Evolutionary conservation across 257 asterid species (phyloP).

Genomic region (Jacaranda mimosifolia): DNA sequence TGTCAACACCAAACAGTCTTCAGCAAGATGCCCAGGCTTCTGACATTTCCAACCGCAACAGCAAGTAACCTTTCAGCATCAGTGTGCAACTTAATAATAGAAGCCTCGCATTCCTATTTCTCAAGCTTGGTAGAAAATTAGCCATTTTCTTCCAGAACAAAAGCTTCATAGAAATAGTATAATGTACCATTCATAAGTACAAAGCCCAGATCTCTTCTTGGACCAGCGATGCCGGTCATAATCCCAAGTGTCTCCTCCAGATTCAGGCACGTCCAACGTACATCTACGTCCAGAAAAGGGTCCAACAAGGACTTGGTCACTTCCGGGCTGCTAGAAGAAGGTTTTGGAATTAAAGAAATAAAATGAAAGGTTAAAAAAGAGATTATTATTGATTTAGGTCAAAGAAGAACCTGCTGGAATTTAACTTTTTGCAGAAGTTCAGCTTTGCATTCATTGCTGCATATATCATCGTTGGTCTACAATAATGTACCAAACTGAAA

Average conservation of each 20-base stretch:
- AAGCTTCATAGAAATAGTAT: constrained; percentile 17
- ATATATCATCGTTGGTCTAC: constrained; percentile 85
- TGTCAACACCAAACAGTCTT: constrained; percentile 74
- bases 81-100: constrained; percentile 2
- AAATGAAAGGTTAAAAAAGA: constrained; percentile 16
- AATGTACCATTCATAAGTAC: constrained; percentile 78
- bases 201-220: constrained; percentile 71
- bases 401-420: constrained; percentile 57
- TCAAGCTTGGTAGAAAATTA: not conserved
- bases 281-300: constrained; percentile 51
- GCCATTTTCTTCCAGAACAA: constrained; percentile 22
- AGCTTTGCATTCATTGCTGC: constrained; percentile 88
- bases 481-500: constrained; percentile 31
- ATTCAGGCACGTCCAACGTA: constrained; percentile 66
- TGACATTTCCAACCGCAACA: constrained; percentile 84
- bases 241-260: constrained; percentile 74
- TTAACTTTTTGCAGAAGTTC: constrained; percentile 62
- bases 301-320: constrained; percentile 38
- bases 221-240: constrained; percentile 70
- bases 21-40: constrained; percentile 92
- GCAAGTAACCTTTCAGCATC: constrained; percentile 20
- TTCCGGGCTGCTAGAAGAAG: constrained; percentile 53
- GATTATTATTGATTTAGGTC: constrained; percentile 20
- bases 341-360: constrained; percentile 16
- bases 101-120: constrained; percentile 5